These are phyloP conservation scores for Nadsonia starkeyi-henricii DNA, from an alignment of 1,139 yeast species.

Conservation along the genomic window DNA sequence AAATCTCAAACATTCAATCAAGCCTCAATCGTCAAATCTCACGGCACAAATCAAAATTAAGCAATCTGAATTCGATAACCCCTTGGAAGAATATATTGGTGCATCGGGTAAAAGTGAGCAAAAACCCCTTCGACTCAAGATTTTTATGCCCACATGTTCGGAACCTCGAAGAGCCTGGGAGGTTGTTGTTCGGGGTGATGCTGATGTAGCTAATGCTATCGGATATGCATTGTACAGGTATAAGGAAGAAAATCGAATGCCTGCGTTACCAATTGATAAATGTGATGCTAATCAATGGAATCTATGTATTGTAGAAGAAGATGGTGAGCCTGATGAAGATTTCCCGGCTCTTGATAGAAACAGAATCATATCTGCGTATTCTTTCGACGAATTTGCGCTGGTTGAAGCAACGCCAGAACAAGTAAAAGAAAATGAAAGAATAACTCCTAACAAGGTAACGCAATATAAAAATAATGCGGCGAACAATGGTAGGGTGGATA, in stretches of 20 bases:
- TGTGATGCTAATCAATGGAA: constrained; percentile 30
- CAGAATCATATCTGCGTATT: constrained; percentile 27
- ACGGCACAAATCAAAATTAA: constrained; percentile 20
- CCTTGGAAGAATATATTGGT: constrained; percentile 28
- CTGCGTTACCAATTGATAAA: constrained; percentile 19
- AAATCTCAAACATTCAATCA: neutral
- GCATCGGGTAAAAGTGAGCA: constrained; percentile 28
- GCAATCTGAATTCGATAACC: constrained; percentile 22
- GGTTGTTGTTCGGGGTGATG: constrained; percentile 26
- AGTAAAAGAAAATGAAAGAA: constrained; percentile 20
- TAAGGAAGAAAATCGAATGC: constrained; percentile 18
- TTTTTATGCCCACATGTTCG: constrained; percentile 26
- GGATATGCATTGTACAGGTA: constrained; percentile 28
- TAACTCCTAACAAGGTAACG: constrained; percentile 19
- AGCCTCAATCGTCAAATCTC: constrained; percentile 13
- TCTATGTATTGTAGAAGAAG: constrained; percentile 31
- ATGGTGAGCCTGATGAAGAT: constrained; percentile 34
- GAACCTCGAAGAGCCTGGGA: constrained; percentile 23
- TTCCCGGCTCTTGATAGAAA: constrained; percentile 33
- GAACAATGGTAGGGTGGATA: constrained; percentile 1
- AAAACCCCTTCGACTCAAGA: constrained; percentile 22
- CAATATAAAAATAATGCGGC: neutral
- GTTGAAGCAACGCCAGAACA: constrained; percentile 27
- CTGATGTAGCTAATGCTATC: constrained; percentile 28
- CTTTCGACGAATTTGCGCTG: constrained; percentile 32